A percentile compares a stretch with the other conserved stretches of the same genome.
phyloP scores from a whole-genome alignment of 1,284 basidiomycete species.

The Chondrostereum purpureum region DNA sequence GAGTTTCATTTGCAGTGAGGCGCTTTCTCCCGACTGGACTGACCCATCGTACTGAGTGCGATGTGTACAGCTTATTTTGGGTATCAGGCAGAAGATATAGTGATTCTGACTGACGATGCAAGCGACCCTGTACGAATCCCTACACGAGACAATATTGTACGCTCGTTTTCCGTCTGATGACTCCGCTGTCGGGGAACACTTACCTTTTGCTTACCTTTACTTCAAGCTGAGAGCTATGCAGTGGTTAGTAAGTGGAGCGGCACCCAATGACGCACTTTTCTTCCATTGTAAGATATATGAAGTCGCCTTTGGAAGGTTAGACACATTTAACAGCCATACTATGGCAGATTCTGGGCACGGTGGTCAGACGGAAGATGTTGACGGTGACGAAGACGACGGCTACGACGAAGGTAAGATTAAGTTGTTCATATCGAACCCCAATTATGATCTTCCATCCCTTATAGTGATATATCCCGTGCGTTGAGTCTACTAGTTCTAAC shows the following conservation, averaged over 20 bases:
- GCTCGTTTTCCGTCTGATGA: too few species aligned
- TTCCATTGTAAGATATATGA: conserved; percentile 85
- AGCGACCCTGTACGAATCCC: conserved; percentile 59
- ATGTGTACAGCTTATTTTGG: conserved; percentile 51
- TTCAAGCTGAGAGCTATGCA: conserved; percentile 62
- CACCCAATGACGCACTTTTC: conserved; percentile 83
- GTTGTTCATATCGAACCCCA: too few species aligned
- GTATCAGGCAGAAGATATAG: conserved; percentile 79
- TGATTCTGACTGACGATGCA: conserved; percentile 79
- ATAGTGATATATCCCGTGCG: conserved; percentile 80
- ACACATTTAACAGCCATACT: conserved; percentile 19
- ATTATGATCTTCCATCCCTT: too few species aligned
- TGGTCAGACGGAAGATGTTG: conserved; percentile 70
- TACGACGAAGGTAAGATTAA: conserved; percentile 59
- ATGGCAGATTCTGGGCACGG: conserved; percentile 75
- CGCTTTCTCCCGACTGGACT: too few species aligned
- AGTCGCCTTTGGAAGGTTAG: too few species aligned
- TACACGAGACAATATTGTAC: conserved; percentile 70
- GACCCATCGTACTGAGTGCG: too few species aligned
- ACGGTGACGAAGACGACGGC: conserved; percentile 65
- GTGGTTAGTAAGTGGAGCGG: conserved; percentile 81
- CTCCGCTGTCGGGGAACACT: too few species aligned
- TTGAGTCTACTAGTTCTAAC: too few species aligned
- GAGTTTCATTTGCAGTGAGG: not conserved
- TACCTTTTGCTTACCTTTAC: not conserved